Base-by-base conservation (phyloP, 1,284 basidiomycete species). In the Ganoderma meredithae region DNA sequence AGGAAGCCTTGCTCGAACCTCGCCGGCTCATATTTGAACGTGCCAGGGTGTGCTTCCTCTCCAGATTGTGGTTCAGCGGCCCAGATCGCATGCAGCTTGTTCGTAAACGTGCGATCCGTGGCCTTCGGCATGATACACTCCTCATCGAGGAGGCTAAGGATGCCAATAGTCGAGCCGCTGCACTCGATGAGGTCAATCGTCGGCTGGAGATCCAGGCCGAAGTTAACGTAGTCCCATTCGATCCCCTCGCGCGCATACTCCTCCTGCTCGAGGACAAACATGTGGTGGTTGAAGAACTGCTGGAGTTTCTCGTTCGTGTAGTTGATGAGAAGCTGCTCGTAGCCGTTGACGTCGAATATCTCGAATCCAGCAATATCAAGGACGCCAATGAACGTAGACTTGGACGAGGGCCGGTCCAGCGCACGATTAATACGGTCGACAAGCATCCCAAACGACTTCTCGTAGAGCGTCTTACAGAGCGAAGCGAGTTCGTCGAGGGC, bases 41-140 rank as follows among this genome's bases (percentile, higher is more conserved):
- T 89, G 9, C 94, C 95, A 6, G 88, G 89, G 78, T 95, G 94
- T 10, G 79, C 80, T n/a, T 83, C 82, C 65, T 91, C 90, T 9
- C 81, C 80, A 5, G 83, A 80, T 5, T 81, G 77, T 52, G 78
- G 72, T 31, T 86, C 84, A 8, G 81, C 81, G 25, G 84, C 82
- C 93, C 93, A 95, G 65, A 95, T 82, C 25, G 85, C 83, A 74
- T 94, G 86, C 2, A 99, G 86, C 81, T 99, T 99, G 80, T 96
- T 92, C 40, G 96, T 97, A 80, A 99, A 99, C 0, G 97, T 99
- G 62, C 90, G 81, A 79, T 99, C 98, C 8, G 94, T 96, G 3
- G 97, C 98, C 80, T 95, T 96, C 56, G 98, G 98, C 97, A 99
- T 99, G 81, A 99, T 99, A 78, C 97, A 99, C 76, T 99, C 98